Percentiles rank a stretch among this genome's conserved stretches.
Conservation (phyloP, 169 alveolate genomes). For the Plasmodium chabaudi region DNA sequence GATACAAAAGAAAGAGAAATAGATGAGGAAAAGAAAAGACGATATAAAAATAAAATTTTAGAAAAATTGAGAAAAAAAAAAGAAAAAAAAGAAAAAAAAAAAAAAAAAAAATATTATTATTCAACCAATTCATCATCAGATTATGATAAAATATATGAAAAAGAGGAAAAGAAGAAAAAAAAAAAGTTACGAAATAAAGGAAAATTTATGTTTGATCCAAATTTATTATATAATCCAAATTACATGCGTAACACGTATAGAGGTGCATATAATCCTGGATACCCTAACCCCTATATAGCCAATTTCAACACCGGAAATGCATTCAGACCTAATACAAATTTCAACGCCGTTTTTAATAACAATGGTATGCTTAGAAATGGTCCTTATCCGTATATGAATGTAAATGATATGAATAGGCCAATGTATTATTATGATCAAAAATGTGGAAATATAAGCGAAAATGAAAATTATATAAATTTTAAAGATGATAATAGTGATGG, state of each 20-base stretch:
- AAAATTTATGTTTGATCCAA: conserved; percentile 30
- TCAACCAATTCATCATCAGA: conserved; percentile 28
- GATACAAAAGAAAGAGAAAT: conserved; percentile 17
- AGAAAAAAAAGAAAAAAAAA: conserved; percentile 22
- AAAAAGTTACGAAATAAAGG: not conserved
- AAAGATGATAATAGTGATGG: not conserved
- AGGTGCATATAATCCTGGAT: not conserved
- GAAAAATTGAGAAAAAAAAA: conserved; percentile 1
- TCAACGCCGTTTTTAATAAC: not conserved
- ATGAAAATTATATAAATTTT: not conserved
- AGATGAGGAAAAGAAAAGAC: not conserved
- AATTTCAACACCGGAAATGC: not conserved
- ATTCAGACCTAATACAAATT: not conserved
- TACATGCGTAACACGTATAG: conserved; percentile 17
- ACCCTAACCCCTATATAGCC: not conserved
- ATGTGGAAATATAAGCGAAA: not conserved
- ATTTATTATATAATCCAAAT: conserved; percentile 17
- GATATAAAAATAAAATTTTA: conserved; percentile 1
- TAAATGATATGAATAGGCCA: not conserved
- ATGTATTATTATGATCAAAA: conserved; percentile 8
- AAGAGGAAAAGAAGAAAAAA: conserved; percentile 22
- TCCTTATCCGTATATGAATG: not conserved
- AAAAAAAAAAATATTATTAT: conserved; percentile 41
- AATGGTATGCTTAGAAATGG: not conserved
- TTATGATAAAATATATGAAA: conserved; percentile 7